These are phyloP conservation scores for Pseudonectria foliicola DNA, from an alignment of 2,329 filamentous ascomycete genomes.

Conservation along the genomic window DNA sequence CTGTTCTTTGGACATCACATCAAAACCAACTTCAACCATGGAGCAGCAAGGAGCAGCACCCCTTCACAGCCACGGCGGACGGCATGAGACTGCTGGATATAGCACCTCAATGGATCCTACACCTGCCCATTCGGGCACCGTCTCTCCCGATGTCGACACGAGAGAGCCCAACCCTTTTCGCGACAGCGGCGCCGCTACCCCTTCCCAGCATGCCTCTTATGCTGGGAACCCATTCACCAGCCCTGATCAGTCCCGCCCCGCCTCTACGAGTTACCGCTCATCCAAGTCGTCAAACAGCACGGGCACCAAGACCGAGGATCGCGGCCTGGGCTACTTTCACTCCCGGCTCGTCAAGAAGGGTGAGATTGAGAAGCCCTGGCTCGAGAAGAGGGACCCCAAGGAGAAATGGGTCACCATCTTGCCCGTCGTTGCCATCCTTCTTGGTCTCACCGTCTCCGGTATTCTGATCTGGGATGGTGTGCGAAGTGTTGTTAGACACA, in stretches of 20 bases:
- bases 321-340: conserved; percentile 57
- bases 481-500: conserved; percentile 63
- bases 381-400: conserved; percentile 63
- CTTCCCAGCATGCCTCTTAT: conserved; percentile 23
- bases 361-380: conserved; percentile 70
- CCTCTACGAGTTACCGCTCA: conserved; percentile 38
- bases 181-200: conserved; percentile 31
- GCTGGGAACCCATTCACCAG: conserved; percentile 40
- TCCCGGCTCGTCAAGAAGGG: conserved; percentile 66
- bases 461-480: conserved; percentile 73
- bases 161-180: conserved; percentile 36
- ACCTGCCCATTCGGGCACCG: conserved; percentile 35
- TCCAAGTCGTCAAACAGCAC: conserved; percentile 29
- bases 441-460: conserved; percentile 61
- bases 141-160: conserved; percentile 18
- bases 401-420: conserved; percentile 86
- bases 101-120: conserved; percentile 29
- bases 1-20: not conserved
- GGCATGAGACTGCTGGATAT: too few relatives aligned
- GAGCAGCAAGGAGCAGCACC: too few relatives aligned
- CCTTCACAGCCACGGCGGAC: too few relatives aligned
- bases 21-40: too few relatives aligned
- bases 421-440: conserved; percentile 60
- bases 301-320: conserved; percentile 29
- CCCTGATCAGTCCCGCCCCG: conserved; percentile 37